phyloP scores from a whole-genome alignment of 345 rosid species.

The Mangifera indica region DNA sequence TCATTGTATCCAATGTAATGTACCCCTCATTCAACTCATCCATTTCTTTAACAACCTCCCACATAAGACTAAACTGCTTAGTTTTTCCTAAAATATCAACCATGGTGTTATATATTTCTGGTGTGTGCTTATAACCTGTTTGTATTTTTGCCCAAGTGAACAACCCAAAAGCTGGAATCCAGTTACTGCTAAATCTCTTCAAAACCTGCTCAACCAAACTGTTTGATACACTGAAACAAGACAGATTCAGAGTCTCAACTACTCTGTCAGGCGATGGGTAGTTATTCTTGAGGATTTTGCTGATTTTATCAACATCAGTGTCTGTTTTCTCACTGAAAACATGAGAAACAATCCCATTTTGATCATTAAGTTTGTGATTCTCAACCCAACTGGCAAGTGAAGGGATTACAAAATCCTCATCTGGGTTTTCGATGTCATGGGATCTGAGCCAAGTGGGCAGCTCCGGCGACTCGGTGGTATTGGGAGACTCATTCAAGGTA shows the following conservation, averaged over 20 bases:
- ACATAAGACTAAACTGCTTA: conserved; percentile 56
- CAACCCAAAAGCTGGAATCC: conserved; percentile 59
- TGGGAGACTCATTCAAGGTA: conserved; percentile 23
- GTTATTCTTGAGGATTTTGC: conserved; percentile 43
- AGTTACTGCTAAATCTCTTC: conserved; percentile 59
- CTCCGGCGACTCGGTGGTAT: conserved; percentile 53
- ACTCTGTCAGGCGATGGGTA: conserved; percentile 36
- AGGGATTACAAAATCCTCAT: conserved; percentile 76
- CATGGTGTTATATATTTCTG: conserved; percentile 49
- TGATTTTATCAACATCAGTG: conserved; percentile 48
- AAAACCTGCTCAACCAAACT: conserved; percentile 49
- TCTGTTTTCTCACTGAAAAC: conserved; percentile 18
- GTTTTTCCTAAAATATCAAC: conserved; percentile 67
- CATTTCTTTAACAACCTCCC: conserved; percentile 65
- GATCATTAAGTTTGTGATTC: conserved; percentile 26
- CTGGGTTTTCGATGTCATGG: conserved; percentile 30
- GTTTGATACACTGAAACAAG: conserved; percentile 37
- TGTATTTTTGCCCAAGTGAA: conserved; percentile 83
- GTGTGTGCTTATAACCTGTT: conserved; percentile 56
- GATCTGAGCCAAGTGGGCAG: conserved; percentile 67
- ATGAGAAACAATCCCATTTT: conserved; percentile 13
- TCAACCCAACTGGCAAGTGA: conserved; percentile 62
- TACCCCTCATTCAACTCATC: conserved; percentile 35
- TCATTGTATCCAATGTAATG: conserved; percentile 58
- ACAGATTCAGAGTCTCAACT: conserved; percentile 37